Evolutionary conservation across 176 grass and related monocot genomes (phyloP).

Genomic region (Phyllostachys edulis): DNA sequence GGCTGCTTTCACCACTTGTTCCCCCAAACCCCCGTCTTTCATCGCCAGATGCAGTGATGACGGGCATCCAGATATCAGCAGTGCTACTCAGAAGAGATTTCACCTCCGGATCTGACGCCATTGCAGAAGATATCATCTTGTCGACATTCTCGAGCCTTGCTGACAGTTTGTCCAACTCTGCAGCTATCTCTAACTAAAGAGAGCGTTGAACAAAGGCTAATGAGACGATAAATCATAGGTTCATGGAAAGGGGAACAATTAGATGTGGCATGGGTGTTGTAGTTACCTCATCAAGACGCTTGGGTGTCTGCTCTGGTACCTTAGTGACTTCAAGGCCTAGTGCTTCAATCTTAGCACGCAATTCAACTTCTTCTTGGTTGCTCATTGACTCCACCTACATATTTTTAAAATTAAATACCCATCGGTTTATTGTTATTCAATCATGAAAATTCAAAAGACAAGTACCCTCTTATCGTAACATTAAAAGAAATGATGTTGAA

Average conservation of each 20-base stretch:
- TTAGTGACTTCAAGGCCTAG: slow-evolving; percentile 74
- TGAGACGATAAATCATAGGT: slow-evolving; percentile 10
- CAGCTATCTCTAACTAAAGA: slow-evolving; percentile 76
- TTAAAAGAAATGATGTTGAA: neutral
- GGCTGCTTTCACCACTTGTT: slow-evolving; percentile 37
- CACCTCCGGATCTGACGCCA: slow-evolving; percentile 76
- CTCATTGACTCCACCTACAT: slow-evolving; percentile 86
- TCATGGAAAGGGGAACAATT: neutral
- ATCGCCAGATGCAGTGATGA: slow-evolving; percentile 77
- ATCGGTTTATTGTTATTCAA: neutral
- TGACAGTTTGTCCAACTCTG: slow-evolving; percentile 80
- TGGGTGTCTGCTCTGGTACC: slow-evolving; percentile 59
- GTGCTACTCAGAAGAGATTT: slow-evolving; percentile 86
- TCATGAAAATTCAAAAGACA: neutral
- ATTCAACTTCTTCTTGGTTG: slow-evolving; percentile 92
- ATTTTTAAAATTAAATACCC: neutral
- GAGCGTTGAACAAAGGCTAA: neutral
- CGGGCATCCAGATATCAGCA: slow-evolving; percentile 85
- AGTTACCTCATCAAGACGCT: slow-evolving; percentile 67
- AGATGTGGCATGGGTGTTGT: neutral
- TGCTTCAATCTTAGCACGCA: slow-evolving; percentile 91
- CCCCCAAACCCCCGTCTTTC: slow-evolving; percentile 62
- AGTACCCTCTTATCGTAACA: neutral
- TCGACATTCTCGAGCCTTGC: slow-evolving; percentile 76
- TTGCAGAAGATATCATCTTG: slow-evolving; percentile 93